phyloP scores from a whole-genome alignment of 2,329 filamentous ascomycete species.

The Botryosphaeria dothidea region DNA sequence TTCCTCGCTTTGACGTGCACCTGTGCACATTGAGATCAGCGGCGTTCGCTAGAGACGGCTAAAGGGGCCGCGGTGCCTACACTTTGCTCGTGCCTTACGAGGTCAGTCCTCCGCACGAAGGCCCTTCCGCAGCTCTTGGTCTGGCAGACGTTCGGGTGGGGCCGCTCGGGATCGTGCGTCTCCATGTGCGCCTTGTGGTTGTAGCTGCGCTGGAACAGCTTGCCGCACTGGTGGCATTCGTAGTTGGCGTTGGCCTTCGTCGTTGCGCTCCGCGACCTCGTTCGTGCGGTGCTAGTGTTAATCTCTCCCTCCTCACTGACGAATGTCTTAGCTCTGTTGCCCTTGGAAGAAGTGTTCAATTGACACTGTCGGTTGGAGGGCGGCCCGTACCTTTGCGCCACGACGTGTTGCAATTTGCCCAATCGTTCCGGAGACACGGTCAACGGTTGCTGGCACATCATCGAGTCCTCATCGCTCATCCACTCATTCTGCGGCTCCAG shows the following conservation, averaged over 20 bases:
- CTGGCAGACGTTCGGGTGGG: slow-evolving; percentile 70
- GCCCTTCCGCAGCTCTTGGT: slow-evolving; percentile 67
- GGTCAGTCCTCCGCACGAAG: slow-evolving; percentile 82
- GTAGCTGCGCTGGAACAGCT: slow-evolving; percentile 79
- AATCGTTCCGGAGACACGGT: slow-evolving; percentile 37
- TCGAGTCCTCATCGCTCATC: slow-evolving; percentile 27
- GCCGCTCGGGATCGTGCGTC: slow-evolving; percentile 73
- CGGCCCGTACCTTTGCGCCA: background rate
- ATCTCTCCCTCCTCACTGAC: background rate
- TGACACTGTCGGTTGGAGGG: background rate
- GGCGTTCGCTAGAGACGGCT: background rate
- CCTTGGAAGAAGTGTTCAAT: background rate
- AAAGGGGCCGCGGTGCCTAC: slow-evolving; percentile 40
- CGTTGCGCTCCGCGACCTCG: slow-evolving; percentile 38
- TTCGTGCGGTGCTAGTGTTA: slow-evolving; percentile 15
- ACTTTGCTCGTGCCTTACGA: slow-evolving; percentile 58
- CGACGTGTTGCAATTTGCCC: slow-evolving; percentile 18
- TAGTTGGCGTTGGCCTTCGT: slow-evolving; percentile 71
- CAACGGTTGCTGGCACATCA: slow-evolving; percentile 23
- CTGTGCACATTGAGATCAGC: slow-evolving; percentile 30
- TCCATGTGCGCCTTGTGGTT: slow-evolving; percentile 87
- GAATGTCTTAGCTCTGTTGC: background rate
- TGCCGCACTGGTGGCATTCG: slow-evolving; percentile 73
- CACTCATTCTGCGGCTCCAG: slow-evolving; percentile 30
- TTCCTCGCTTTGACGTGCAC: slow-evolving; percentile 75